These are phyloP conservation scores for Fonsecaea pugnacius DNA, from an alignment of 2,329 filamentous ascomycete species.

Conservation along the genomic window DNA sequence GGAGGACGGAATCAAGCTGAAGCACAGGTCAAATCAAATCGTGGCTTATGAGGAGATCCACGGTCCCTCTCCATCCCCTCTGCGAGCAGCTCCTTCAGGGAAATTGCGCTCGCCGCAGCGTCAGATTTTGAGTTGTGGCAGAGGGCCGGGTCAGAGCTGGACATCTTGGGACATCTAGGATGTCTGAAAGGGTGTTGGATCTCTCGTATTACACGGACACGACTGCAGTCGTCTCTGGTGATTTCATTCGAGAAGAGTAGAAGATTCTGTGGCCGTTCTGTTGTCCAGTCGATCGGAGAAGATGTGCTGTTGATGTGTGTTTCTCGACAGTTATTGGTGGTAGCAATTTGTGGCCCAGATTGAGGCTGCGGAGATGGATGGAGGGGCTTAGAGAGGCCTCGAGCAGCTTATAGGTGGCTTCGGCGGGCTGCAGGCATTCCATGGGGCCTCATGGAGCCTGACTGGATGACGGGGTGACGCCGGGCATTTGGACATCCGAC, in stretches of 20 bases:
- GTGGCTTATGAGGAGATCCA: not conserved
- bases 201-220: constrained; percentile 7
- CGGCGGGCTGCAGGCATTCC: not conserved
- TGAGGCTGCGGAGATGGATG: constrained; percentile 7
- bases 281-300: constrained; percentile 25
- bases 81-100: constrained; percentile 23
- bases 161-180: not conserved
- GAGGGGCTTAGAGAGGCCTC: constrained; percentile 1
- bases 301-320: constrained; percentile 2
- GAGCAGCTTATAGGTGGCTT: not conserved
- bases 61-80: not conserved
- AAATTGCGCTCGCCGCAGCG: constrained; percentile 26
- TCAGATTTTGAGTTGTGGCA: constrained; percentile 9
- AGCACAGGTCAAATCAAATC: constrained; percentile 5
- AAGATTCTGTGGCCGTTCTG: constrained; percentile 31
- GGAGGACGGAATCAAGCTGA: not conserved
- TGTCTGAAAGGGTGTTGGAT: not conserved
- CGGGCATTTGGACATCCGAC: constrained; percentile 7
- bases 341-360: constrained; percentile 2
- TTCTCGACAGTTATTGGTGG: constrained; percentile 24
- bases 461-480: constrained; percentile 1
- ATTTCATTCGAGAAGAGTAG: constrained; percentile 21
- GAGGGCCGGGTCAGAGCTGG: not conserved
- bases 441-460: constrained; percentile 1
- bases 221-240: not conserved